These are phyloP conservation scores for Xylariaceae sp. DNA, from an alignment of 2,329 filamentous ascomycete genomes.

Conservation along the genomic window DNA sequence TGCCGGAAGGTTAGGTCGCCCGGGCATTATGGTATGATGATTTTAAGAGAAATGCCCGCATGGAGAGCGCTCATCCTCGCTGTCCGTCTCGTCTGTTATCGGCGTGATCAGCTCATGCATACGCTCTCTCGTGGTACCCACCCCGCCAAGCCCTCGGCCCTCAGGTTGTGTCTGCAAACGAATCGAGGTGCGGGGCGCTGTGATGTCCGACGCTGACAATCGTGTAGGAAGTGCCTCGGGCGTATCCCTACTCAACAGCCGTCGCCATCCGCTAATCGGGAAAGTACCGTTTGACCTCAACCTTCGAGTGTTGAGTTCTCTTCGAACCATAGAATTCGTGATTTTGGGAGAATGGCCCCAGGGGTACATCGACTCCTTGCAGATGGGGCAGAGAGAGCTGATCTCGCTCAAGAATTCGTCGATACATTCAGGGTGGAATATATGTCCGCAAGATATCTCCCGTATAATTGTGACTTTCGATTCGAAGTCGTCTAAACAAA, in stretches of 20 bases:
- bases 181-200: slow-evolving; percentile 20
- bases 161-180: slow-evolving; percentile 22
- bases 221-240: slow-evolving; percentile 21
- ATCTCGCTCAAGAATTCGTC: slow-evolving; percentile 73
- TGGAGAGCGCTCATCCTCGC: slow-evolving; percentile 30
- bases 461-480: slow-evolving; percentile 66
- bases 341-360: slow-evolving; percentile 60
- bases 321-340: slow-evolving; percentile 80
- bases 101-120: slow-evolving; percentile 28
- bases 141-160: slow-evolving; percentile 7
- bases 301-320: slow-evolving; percentile 64
- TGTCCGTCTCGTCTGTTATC: slow-evolving; percentile 28
- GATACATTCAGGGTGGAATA: slow-evolving; percentile 89
- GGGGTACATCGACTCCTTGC: slow-evolving; percentile 78
- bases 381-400: slow-evolving; percentile 85
- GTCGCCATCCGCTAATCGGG: slow-evolving; percentile 28
- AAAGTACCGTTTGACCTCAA: slow-evolving; percentile 49
- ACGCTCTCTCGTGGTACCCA: slow-evolving; percentile 20
- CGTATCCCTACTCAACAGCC: slow-evolving; percentile 21
- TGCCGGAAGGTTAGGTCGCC: slow-evolving; percentile 25
- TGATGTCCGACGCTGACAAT: slow-evolving; percentile 12
- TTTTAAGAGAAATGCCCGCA: slow-evolving; percentile 20
- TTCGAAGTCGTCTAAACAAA: slow-evolving; percentile 79
- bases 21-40: not conserved
- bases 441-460: slow-evolving; percentile 83